phyloP scores from a whole-genome alignment of 495 filamentous ascomycete species.

The Penicillium ucsense region DNA sequence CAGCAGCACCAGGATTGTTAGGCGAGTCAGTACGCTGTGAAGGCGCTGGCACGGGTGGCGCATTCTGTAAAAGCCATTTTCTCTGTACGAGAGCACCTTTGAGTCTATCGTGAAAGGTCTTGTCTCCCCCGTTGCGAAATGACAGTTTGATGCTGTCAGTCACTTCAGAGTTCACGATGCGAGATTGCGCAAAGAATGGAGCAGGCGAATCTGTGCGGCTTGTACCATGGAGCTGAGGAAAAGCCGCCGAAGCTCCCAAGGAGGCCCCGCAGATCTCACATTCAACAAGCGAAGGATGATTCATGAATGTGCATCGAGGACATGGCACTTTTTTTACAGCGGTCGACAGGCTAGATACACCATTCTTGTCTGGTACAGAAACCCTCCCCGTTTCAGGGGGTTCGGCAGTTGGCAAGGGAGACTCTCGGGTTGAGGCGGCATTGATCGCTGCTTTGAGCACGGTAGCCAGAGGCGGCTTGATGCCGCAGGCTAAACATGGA shows the following conservation, averaged over 20 bases:
- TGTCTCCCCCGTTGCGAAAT: conserved; percentile 80
- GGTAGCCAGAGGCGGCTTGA: conserved; percentile 75
- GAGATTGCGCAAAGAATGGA: conserved; percentile 42
- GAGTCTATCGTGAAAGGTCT: conserved; percentile 80
- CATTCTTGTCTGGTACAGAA: conserved; percentile 2
- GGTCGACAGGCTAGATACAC: not conserved
- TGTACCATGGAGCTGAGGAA: not conserved
- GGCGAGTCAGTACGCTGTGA: conserved; percentile 23
- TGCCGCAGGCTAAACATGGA: conserved; percentile 87
- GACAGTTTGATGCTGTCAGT: conserved; percentile 81
- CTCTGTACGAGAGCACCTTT: conserved; percentile 81
- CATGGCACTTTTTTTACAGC: conserved; percentile 38
- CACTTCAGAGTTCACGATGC: conserved; percentile 41
- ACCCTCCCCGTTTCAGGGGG: conserved; percentile 2
- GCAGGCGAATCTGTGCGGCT: conserved; percentile 67
- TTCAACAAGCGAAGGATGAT: conserved; percentile 74
- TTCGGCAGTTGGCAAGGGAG: conserved; percentile 12
- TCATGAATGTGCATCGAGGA: conserved; percentile 86
- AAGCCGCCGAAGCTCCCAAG: conserved; percentile 30
- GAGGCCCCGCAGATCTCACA: conserved; percentile 91
- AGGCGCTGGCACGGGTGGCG: conserved; percentile 77
- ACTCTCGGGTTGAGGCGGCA: conserved; percentile 47
- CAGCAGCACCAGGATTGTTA: conserved; percentile 8
- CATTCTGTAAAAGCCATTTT: conserved; percentile 91
- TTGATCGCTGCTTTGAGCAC: conserved; percentile 77